Conservation (phyloP, 768 basidiomycete species). For the Daedaleopsis sinensis region DNA sequence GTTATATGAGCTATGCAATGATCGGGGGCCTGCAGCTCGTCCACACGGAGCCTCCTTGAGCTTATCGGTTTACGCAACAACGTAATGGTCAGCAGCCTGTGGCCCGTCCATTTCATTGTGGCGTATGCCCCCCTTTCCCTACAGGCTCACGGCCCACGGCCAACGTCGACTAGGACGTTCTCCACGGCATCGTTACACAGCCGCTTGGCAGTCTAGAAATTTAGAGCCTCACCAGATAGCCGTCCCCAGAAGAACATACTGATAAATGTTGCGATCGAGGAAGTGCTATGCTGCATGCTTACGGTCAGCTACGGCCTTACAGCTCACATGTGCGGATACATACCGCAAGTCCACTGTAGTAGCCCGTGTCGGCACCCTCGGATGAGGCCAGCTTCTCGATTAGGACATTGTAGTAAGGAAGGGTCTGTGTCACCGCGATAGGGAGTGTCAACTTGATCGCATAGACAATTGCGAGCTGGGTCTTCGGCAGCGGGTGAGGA, state of each 20-base stretch:
- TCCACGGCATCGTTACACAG: too few relatives aligned
- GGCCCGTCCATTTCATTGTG: too few relatives aligned
- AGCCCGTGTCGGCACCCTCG: constrained; percentile 59
- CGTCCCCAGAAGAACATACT: constrained; percentile 66
- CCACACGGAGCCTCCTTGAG: too few relatives aligned
- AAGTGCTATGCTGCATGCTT: constrained; percentile 67
- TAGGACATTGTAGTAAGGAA: constrained; percentile 71
- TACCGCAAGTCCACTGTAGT: constrained; percentile 70
- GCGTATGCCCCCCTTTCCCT: too few relatives aligned
- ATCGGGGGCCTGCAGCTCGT: too few relatives aligned
- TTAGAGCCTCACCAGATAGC: constrained; percentile 42
- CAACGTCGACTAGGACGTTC: too few relatives aligned
- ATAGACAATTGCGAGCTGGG: constrained; percentile 57
- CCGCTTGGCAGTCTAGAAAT: too few relatives aligned
- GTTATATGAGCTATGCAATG: too few relatives aligned
- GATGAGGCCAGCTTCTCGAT: constrained; percentile 56
- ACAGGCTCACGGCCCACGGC: too few relatives aligned
- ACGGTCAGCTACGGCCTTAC: too few relatives aligned
- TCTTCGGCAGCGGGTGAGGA: constrained; percentile 53
- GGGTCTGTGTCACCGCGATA: constrained; percentile 57
- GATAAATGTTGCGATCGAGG: constrained; percentile 56
- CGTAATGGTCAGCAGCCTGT: too few relatives aligned
- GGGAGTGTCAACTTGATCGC: constrained; percentile 61
- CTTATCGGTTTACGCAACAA: too few relatives aligned
- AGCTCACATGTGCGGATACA: constrained; percentile 21